phyloP scores from a whole-genome alignment of 139 green algal genomes.

The Edaphochlamys debaryana region DNA sequence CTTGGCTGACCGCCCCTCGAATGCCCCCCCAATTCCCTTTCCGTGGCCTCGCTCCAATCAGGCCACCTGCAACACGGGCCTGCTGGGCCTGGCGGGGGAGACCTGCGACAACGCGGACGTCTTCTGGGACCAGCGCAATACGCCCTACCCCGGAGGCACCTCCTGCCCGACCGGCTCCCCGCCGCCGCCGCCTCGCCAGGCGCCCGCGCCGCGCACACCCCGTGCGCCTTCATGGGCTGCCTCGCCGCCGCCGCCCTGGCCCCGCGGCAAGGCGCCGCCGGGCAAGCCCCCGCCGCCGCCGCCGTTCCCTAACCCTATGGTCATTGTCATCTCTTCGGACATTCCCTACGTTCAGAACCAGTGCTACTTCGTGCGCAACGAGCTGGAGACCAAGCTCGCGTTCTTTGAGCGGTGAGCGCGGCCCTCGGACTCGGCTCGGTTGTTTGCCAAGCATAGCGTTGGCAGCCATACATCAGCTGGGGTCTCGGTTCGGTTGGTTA shows the following conservation, averaged over 20 bases:
- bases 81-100: neutral
- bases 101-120: neutral
- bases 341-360: neutral
- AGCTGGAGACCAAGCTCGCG: neutral
- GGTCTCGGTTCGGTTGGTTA: too few relatives aligned
- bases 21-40: neutral
- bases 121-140: conserved; percentile 32
- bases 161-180: neutral
- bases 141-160: conserved; percentile 5
- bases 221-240: neutral
- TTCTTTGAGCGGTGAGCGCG: conserved; percentile 32
- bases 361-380: neutral
- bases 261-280: neutral
- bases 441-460: too few relatives aligned
- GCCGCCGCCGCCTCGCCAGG: conserved; percentile 1
- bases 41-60: neutral
- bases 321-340: neutral
- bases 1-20: too few relatives aligned
- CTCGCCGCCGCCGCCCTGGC: neutral
- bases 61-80: neutral
- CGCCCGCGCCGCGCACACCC: neutral
- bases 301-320: conserved; percentile 25
- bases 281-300: neutral
- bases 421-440: too few relatives aligned
- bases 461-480: too few relatives aligned